Conservation (phyloP, 2,329 filamentous ascomycete genomes). For the Calonectria leucothoes region DNA sequence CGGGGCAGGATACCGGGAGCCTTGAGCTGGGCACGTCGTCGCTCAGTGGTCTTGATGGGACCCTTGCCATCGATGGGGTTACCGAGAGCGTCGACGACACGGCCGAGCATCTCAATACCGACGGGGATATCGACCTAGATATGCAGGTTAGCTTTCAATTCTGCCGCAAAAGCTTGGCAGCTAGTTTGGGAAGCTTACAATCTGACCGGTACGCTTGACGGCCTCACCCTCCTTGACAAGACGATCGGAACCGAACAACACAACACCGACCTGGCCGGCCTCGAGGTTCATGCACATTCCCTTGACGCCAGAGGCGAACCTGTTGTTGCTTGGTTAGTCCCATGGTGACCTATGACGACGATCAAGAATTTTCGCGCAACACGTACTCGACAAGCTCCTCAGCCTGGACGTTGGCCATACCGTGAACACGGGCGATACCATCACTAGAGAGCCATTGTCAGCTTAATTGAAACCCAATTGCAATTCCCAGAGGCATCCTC, state of each 20-base stretch:
- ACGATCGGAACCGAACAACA: slow-evolving; percentile 99
- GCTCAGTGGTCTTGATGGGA: slow-evolving; percentile 91
- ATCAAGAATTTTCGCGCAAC: slow-evolving; percentile 29
- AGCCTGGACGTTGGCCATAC: slow-evolving; percentile 99
- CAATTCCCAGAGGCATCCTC: slow-evolving; percentile 11
- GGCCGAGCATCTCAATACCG: slow-evolving; percentile 91
- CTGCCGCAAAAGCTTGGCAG: neutral
- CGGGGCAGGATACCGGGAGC: slow-evolving; percentile 98
- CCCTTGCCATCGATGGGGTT: slow-evolving; percentile 99
- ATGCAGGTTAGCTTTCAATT: neutral
- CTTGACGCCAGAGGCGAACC: slow-evolving; percentile 99
- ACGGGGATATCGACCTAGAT: slow-evolving; percentile 95
- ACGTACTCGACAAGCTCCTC: slow-evolving; percentile 99
- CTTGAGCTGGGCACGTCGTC: slow-evolving; percentile 97
- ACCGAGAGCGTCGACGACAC: slow-evolving; percentile 98
- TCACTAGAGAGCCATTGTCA: slow-evolving; percentile 74
- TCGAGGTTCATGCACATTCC: slow-evolving; percentile 99
- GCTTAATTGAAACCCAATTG: slow-evolving; percentile 38
- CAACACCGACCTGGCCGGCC: slow-evolving; percentile 99
- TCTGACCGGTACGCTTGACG: slow-evolving; percentile 99
- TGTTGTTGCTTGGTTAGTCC: slow-evolving; percentile 53
- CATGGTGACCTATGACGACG: slow-evolving; percentile 12
- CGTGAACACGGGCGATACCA: slow-evolving; percentile 99
- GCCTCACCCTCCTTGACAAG: slow-evolving; percentile 99
- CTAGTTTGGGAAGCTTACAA: slow-evolving; percentile 73